Percentiles rank a stretch among this genome's conserved stretches.
Evolutionary conservation across 139 green algal genomes (phyloP).

Genomic region (Chlorella vulgaris): DNA sequence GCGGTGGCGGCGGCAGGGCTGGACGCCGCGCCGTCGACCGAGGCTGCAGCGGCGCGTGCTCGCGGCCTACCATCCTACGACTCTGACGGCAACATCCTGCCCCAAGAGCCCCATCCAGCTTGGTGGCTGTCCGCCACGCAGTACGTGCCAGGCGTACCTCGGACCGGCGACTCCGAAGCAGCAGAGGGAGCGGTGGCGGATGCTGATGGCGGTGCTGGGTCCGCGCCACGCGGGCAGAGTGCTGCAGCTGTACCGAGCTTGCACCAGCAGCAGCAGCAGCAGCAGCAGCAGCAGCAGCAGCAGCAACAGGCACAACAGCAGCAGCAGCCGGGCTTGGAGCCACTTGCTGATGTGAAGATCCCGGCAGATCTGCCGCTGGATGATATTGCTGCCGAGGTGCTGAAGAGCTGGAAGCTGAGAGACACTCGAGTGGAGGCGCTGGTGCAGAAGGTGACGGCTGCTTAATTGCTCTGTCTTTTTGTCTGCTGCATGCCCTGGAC

Average conservation of each 20-base stretch:
- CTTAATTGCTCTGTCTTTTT: no score
- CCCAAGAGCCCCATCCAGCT: neutral
- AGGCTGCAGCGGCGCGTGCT: neutral
- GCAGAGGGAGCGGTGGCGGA: slow-evolving; percentile 6
- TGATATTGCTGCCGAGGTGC: slow-evolving; percentile 82
- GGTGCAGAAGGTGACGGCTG: slow-evolving; percentile 51
- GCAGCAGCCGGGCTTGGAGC: neutral
- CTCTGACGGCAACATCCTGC: neutral
- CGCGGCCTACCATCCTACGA: slow-evolving; percentile 11
- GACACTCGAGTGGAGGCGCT: slow-evolving; percentile 76
- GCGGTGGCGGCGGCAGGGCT: neutral
- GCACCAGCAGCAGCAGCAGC: neutral
- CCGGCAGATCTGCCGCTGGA: slow-evolving; percentile 83
- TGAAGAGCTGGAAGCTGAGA: slow-evolving; percentile 61
- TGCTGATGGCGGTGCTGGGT: slow-evolving; percentile 15
- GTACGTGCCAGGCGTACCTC: slow-evolving; percentile 26
- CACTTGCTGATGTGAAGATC: slow-evolving; percentile 74
- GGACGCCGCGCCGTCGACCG: neutral
- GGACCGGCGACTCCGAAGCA: neutral
- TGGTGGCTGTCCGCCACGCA: slow-evolving; percentile 34
- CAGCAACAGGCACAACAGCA: neutral
- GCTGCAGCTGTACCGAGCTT: neutral
- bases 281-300: neutral
- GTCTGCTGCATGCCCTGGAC: no score
- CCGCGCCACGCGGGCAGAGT: neutral